A percentile compares a stretch with the other conserved stretches of the same genome.
Conservation (phyloP, 192 early-diverging fungal species). For the Podila clonocystis region DNA sequence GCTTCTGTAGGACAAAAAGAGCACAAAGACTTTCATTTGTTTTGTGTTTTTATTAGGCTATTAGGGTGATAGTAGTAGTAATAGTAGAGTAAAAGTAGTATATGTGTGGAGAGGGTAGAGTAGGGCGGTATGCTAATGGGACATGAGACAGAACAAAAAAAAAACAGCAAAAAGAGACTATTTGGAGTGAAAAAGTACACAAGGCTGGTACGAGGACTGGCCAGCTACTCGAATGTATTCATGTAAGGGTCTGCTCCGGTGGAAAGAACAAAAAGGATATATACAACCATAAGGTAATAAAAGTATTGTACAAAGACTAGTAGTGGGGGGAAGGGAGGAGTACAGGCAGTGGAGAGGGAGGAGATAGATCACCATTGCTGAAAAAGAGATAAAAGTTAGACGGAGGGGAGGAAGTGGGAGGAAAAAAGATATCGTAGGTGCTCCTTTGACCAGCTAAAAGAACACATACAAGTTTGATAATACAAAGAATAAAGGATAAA, state of each 20-base stretch:
- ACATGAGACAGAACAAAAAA: no score
- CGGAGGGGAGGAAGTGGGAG: neutral
- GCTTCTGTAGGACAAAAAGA: neutral
- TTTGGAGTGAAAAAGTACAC: neutral
- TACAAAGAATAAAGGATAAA: constrained; percentile 2
- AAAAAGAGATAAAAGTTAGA: no score
- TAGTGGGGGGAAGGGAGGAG: neutral
- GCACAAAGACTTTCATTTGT: neutral
- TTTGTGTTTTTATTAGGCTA: neutral
- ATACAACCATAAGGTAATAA: neutral
- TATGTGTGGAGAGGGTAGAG: neutral
- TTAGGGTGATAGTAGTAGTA: neutral
- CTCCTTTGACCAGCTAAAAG: neutral
- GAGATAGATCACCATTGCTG: no score
- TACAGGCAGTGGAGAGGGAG: no score
- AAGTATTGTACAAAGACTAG: neutral
- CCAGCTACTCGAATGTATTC: no score
- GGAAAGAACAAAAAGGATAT: constrained; percentile 5
- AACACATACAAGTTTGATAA: neutral
- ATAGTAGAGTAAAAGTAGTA: neutral
- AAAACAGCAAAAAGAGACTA: constrained; percentile 7
- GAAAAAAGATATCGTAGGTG: neutral
- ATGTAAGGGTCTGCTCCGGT: no score
- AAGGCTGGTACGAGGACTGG: no score
- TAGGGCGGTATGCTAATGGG: no score